Conservation (phyloP, 2,329 filamentous ascomycete species). For the Lachnum nothofagi region DNA sequence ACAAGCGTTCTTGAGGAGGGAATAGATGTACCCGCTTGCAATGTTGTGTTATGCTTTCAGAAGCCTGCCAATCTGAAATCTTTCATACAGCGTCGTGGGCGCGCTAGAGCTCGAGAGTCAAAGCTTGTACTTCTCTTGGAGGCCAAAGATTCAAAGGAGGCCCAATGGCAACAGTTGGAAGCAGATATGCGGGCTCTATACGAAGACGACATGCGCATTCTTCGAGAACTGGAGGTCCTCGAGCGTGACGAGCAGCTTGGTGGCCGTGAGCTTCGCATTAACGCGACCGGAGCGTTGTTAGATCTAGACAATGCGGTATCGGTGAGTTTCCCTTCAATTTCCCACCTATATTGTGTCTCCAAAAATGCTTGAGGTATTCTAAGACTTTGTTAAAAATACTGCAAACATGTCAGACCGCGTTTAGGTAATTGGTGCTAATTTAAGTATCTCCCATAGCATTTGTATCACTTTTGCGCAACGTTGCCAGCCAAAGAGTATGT, state of each 20-base stretch:
- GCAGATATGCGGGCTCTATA: slow-evolving; percentile 55
- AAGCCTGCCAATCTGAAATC: slow-evolving; percentile 56
- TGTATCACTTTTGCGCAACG: slow-evolving; percentile 73
- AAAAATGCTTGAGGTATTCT: too few relatives aligned
- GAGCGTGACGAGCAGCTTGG: slow-evolving; percentile 33
- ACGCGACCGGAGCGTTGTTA: slow-evolving; percentile 55
- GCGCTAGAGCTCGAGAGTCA: slow-evolving; percentile 53
- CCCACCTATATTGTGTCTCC: too few relatives aligned
- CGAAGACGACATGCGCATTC: slow-evolving; percentile 32
- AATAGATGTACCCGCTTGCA: slow-evolving; percentile 60
- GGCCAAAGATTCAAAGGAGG: slow-evolving; percentile 33
- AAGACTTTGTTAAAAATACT: too few relatives aligned
- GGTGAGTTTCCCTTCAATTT: too few relatives aligned
- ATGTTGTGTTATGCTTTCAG: slow-evolving; percentile 61
- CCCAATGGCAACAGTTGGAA: slow-evolving; percentile 64
- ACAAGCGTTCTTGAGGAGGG: slow-evolving; percentile 62
- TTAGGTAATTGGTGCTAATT: too few relatives aligned
- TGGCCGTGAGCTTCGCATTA: slow-evolving; percentile 37
- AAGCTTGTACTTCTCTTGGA: slow-evolving; percentile 50
- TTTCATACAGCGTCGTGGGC: slow-evolving; percentile 60
- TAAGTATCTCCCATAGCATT: too few relatives aligned
- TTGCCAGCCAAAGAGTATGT: slow-evolving; percentile 52
- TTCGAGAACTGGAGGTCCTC: slow-evolving; percentile 18
- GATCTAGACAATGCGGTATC: slow-evolving; percentile 66
- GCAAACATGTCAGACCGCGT: too few relatives aligned